A percentile compares a stretch with the other conserved stretches of the same genome.
Evolutionary conservation across 345 rosid genomes (phyloP).

Genomic region (Rhodamnia rubescens): DNA sequence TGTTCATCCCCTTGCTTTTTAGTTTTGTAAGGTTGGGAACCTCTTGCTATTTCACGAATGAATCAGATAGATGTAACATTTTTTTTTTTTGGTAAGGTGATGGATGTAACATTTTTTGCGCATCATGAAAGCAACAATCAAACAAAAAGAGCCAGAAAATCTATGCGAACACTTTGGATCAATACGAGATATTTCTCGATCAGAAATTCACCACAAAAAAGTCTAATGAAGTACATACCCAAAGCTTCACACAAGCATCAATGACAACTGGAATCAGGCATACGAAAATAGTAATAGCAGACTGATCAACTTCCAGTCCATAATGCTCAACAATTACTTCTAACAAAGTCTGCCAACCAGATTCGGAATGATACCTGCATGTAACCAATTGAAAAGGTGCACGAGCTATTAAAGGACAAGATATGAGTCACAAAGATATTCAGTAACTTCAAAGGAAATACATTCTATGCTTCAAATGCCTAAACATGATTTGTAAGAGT

Average conservation of each 20-base stretch:
- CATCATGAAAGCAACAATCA: too few relatives aligned
- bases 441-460: not conserved
- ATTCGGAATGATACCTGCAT: conserved; percentile 85
- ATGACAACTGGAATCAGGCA: conserved; percentile 61
- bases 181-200: not conserved
- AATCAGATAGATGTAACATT: not conserved
- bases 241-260: conserved; percentile 82
- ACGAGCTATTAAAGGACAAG: not conserved
- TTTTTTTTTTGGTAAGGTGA: too few relatives aligned
- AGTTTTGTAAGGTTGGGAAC: not conserved
- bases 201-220: not conserved
- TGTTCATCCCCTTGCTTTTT: not conserved
- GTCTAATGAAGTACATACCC: conserved; percentile 40
- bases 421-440: not conserved
- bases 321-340: conserved; percentile 79
- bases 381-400: not conserved
- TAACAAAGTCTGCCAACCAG: conserved; percentile 78
- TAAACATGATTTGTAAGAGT: not conserved
- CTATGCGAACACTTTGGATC: not conserved
- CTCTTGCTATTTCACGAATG: not conserved
- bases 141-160: too few relatives aligned
- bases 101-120: not conserved
- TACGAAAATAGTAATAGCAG: conserved; percentile 58
- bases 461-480: not conserved
- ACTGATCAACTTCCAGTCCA: conserved; percentile 60